Base-by-base conservation (phyloP, 2,329 filamentous ascomycete genomes). In the Aaosphaeria pasadenensis region DNA sequence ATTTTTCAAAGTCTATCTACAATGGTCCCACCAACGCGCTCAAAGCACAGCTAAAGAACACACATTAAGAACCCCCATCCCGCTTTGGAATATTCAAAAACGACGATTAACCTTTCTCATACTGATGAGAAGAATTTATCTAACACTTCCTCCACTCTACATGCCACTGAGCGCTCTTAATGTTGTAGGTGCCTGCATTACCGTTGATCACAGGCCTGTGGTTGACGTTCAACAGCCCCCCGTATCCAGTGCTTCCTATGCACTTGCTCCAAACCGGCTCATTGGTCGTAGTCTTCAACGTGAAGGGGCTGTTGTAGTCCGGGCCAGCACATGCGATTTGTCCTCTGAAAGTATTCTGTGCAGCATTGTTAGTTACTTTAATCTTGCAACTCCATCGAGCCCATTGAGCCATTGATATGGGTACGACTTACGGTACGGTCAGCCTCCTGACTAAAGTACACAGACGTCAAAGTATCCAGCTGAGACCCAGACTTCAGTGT, bases 181-280 rank as follows among this genome's bases (percentile, higher is more conserved):
- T 55, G 40, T 64, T 59, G 47, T 62, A 67, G 9, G 39, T 47
- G 1, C 63, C 63, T 38, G 47, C 51, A 7, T 61, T 55, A 5
- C 63, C 63, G 35, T 60, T 54, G 4, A 67, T 49, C 1, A 63
- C 61, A 2, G 62, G 62, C 39, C 63, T 50, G 40, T 58, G 55
- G 45, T 67, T 67, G 42, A 67, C 56, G 44, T 67, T 67, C 47
- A 67, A 48, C 38, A 67, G 63, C 5, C 63, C 63, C 2, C 60
- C 56, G 36, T 57, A 60, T 1, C 62, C 60, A 46, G 59, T 59
- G 11, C 47, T 41, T 28, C 56, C 55, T 6, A 54, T 65, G 52
- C 63, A 67, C 45, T 61, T 63, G 4, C 60, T 63, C 60, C 59
- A 67, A 30, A 51, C 59, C n/a, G 58, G 52, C 42, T 59, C 55